phyloP scores from a whole-genome alignment of 768 basidiomycete genomes.

The Amanita exitialis region DNA sequence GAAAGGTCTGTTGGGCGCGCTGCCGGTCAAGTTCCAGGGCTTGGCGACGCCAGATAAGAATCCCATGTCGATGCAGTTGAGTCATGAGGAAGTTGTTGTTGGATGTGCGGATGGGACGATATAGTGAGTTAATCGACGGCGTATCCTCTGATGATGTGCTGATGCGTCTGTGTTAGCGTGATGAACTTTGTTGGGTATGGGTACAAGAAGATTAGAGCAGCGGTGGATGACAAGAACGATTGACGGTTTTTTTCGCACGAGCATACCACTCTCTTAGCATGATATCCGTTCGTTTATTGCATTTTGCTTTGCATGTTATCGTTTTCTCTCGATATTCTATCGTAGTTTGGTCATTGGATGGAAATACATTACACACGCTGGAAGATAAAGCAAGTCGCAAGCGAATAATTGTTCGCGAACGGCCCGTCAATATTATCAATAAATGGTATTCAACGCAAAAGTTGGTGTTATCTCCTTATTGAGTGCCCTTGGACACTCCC shows the following conservation, averaged over 20 bases:
- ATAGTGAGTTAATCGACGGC: slow-evolving; percentile 45
- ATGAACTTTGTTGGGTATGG: slow-evolving; percentile 29
- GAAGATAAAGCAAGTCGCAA: no score
- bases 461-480: no score
- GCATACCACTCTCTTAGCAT: not conserved
- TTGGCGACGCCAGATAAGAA: slow-evolving; percentile 87
- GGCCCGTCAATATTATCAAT: no score
- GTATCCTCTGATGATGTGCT: not conserved
- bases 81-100: slow-evolving; percentile 85
- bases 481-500: no score
- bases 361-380: no score
- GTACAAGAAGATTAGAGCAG: slow-evolving; percentile 11
- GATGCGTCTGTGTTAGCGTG: slow-evolving; percentile 13
- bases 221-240: not conserved
- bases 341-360: no score
- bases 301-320: no score
- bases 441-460: no score
- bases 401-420: no score
- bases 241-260: not conserved
- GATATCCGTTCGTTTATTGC: no score
- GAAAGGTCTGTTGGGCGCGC: slow-evolving; percentile 49
- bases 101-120: slow-evolving; percentile 89
- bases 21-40: slow-evolving; percentile 65
- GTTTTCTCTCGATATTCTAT: no score
- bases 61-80: slow-evolving; percentile 90